Evolutionary conservation across 768 basidiomycete genomes (phyloP).

Genomic region (Lactarius sp.): DNA sequence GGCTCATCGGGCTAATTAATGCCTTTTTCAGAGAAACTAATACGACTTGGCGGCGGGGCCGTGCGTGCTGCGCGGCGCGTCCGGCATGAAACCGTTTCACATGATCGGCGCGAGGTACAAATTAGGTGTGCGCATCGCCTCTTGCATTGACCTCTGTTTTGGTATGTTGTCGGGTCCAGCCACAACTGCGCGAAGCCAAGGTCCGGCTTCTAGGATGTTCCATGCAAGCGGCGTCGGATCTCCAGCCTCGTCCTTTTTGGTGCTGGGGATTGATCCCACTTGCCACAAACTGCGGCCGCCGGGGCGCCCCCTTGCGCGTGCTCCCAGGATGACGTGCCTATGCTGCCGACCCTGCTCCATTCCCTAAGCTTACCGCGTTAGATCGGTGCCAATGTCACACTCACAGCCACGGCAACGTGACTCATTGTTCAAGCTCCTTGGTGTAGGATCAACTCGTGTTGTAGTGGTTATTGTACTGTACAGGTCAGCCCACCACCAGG

Average conservation of each 20-base stretch:
- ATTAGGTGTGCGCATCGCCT: conserved; percentile 15
- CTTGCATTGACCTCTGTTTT: not conserved
- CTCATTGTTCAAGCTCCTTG: not conserved
- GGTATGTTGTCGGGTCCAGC: not conserved
- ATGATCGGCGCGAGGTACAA: conserved; percentile 7
- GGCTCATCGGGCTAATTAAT: not conserved
- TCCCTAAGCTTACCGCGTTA: not conserved
- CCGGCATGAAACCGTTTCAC: not conserved
- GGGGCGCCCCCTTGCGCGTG: not conserved
- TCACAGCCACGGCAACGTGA: not conserved
- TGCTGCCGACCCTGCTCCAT: not conserved
- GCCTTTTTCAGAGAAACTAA: not conserved
- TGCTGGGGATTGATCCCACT: not conserved
- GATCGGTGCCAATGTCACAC: not conserved
- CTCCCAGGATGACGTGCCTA: not conserved
- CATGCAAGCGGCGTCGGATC: not conserved
- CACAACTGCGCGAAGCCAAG: not conserved
- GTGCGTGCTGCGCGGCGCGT: not conserved
- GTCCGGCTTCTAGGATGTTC: conserved; percentile 5
- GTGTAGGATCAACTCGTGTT: not conserved
- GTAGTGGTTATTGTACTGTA: not conserved
- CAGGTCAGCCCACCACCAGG: not conserved
- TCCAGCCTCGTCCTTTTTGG: not conserved
- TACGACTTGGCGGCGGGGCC: not conserved
- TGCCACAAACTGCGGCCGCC: not conserved